These are phyloP conservation scores for Saccharomycopsis fermentans DNA, from an alignment of 805 yeast species.

Conservation along the genomic window DNA sequence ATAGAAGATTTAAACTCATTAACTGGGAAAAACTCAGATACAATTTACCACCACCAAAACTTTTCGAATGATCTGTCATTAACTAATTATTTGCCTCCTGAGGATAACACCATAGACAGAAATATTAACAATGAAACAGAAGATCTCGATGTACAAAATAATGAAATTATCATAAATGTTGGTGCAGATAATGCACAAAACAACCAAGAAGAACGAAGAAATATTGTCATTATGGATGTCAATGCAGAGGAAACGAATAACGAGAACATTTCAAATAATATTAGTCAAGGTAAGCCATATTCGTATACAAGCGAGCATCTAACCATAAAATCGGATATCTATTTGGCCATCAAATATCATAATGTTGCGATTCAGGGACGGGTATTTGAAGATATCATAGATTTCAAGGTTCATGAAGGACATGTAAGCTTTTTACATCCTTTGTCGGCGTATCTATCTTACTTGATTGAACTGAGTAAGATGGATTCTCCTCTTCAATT, in stretches of 20 bases:
- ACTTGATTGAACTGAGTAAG: constrained; percentile 49
- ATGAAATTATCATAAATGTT: not conserved
- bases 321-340: constrained; percentile 2
- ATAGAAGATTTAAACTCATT: not conserved
- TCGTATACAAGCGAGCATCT: not conserved
- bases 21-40: not conserved
- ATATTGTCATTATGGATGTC: not conserved
- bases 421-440: constrained; percentile 72
- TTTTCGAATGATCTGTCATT: not conserved
- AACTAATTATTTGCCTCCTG: not conserved
- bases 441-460: constrained; percentile 59
- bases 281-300: not conserved
- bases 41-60: not conserved
- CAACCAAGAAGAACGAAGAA: not conserved
- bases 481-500: constrained; percentile 20
- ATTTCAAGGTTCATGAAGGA: constrained; percentile 36
- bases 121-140: not conserved
- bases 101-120: not conserved
- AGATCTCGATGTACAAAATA: not conserved
- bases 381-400: constrained; percentile 3
- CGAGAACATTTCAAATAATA: not conserved
- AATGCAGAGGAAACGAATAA: not conserved
- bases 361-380: not conserved
- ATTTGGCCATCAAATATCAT: constrained; percentile 6
- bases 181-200: not conserved